Percentiles rank a stretch among this genome's conserved stretches.
Evolutionary conservation across 805 yeast species (phyloP).

Genomic region (Kregervanrija delftensis): DNA sequence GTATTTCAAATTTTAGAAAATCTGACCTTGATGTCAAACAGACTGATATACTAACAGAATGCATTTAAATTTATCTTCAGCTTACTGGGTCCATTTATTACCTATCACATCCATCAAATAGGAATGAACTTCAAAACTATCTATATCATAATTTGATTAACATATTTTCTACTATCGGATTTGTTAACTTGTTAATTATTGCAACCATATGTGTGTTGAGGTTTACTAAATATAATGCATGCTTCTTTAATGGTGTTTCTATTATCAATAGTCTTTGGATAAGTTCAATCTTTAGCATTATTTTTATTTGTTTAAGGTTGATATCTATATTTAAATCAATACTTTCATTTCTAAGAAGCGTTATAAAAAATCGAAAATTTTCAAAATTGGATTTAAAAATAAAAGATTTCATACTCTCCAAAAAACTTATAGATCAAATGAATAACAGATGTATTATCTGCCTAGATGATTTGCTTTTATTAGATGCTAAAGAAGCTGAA

Average conservation of each 20-base stretch:
- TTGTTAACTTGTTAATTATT: conserved; percentile 1
- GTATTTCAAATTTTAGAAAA: neutral
- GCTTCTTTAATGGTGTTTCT: neutral
- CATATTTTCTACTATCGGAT: neutral
- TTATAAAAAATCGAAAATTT: conserved; percentile 13
- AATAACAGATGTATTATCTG: conserved; percentile 16
- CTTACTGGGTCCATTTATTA: conserved; percentile 13
- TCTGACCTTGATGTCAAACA: neutral
- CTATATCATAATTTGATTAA: conserved; percentile 6
- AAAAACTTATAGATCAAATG: conserved; percentile 2
- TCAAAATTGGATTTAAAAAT: conserved; percentile 6
- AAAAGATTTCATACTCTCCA: neutral
- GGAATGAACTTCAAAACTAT: conserved; percentile 8
- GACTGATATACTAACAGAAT: conserved; percentile 1
- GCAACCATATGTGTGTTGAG: neutral
- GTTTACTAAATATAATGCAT: conserved; percentile 1
- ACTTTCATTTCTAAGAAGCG: conserved; percentile 9
- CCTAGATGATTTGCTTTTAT: conserved; percentile 7
- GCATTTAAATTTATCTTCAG: conserved; percentile 1
- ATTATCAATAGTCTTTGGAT: conserved; percentile 10
- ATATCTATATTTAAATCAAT: conserved; percentile 11
- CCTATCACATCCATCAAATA: conserved; percentile 9
- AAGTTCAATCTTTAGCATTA: conserved; percentile 8
- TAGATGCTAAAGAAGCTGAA: neutral
- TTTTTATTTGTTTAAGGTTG: conserved; percentile 11